Evolutionary conservation across 768 basidiomycete genomes (phyloP).

Genomic region (Amanita exitialis): DNA sequence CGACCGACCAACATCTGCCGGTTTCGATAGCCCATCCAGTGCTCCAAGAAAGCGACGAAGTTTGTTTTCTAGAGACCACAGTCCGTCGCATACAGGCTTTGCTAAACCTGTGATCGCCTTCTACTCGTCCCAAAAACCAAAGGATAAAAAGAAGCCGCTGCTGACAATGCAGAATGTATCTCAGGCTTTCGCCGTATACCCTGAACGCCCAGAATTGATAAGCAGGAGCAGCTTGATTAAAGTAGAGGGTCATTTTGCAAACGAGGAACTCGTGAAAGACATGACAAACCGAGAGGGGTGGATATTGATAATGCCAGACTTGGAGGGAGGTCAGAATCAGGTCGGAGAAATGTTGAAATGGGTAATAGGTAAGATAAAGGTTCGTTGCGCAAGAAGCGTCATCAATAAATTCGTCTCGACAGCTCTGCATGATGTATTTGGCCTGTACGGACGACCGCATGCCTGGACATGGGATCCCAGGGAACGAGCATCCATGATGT

Average conservation of each 20-base stretch:
- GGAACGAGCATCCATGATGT: conserved; percentile 78
- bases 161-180: conserved; percentile 61
- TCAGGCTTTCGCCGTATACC: conserved; percentile 92
- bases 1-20: conserved; percentile 14
- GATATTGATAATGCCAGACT: conserved; percentile 86
- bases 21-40: conserved; percentile 13
- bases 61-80: conserved; percentile 47
- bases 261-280: conserved; percentile 55
- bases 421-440: conserved; percentile 83
- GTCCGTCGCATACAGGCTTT: conserved; percentile 17
- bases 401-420: conserved; percentile 1
- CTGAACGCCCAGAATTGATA: conserved; percentile 90
- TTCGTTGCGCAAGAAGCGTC: not conserved
- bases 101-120: conserved; percentile 39
- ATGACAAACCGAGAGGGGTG: conserved; percentile 75
- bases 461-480: conserved; percentile 87
- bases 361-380: conserved; percentile 59
- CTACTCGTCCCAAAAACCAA: conserved; percentile 54
- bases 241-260: conserved; percentile 75
- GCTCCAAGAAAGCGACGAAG: conserved; percentile 37
- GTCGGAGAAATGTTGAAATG: conserved; percentile 85
- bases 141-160: conserved; percentile 64
- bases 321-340: conserved; percentile 49
- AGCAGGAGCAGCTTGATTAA: conserved; percentile 86
- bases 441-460: conserved; percentile 81